These are phyloP conservation scores for Phialemonium atrogriseum DNA, from an alignment of 2,329 filamentous ascomycete species.

Conservation along the genomic window DNA sequence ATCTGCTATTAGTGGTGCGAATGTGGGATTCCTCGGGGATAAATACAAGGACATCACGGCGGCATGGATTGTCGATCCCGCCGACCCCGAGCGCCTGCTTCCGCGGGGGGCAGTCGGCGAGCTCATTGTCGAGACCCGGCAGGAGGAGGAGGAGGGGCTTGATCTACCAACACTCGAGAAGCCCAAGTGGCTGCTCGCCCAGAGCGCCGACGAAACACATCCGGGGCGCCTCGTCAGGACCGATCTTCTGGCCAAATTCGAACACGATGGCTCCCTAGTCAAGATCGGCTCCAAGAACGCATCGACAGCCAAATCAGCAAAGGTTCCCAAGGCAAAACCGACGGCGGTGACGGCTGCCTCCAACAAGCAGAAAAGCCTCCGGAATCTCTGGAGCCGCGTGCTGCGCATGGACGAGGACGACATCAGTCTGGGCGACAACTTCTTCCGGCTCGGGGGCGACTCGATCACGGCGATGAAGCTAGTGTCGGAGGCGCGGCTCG, in stretches of 20 bases:
- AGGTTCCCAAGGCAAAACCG: constrained; percentile 15
- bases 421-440: constrained; percentile 25
- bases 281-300: constrained; percentile 19
- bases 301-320: constrained; percentile 14
- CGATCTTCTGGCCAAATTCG: constrained; percentile 19
- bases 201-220: too few relatives aligned
- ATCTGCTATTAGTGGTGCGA: too few relatives aligned
- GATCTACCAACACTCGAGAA: too few relatives aligned
- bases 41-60: constrained; percentile 13
- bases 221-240: constrained; percentile 14
- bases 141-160: too few relatives aligned
- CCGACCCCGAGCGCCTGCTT: constrained; percentile 16
- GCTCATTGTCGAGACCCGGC: constrained; percentile 27
- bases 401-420: constrained; percentile 16
- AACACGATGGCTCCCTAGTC: constrained; percentile 19
- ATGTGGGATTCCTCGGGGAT: constrained; percentile 23
- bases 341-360: constrained; percentile 23
- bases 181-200: too few relatives aligned
- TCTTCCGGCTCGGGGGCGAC: constrained; percentile 27
- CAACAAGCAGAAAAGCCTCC: constrained; percentile 23
- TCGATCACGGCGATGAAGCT: constrained; percentile 29
- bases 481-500: constrained; percentile 30
- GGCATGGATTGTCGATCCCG: constrained; percentile 16
- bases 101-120: constrained; percentile 24
- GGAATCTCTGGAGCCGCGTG: constrained; percentile 19